These are phyloP conservation scores for Penicillium crustosum DNA, from an alignment of 2,329 filamentous ascomycete genomes.

Conservation along the genomic window DNA sequence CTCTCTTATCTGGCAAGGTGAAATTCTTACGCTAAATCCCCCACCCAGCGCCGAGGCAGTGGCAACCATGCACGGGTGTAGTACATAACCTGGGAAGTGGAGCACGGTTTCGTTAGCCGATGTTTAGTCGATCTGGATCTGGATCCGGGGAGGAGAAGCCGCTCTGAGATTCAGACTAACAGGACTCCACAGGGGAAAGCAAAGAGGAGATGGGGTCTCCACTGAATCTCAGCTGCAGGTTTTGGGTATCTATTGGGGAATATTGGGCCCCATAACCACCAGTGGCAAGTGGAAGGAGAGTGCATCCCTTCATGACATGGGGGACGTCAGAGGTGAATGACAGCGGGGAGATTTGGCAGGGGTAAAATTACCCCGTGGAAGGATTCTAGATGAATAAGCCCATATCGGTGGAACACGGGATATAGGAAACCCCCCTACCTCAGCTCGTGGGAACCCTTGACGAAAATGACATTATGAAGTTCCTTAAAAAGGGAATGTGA, in stretches of 20 bases:
- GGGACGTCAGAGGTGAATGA: not conserved
- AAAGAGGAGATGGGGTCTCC: not conserved
- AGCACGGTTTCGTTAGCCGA: slow-evolving; percentile 6
- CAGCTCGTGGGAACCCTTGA: not conserved
- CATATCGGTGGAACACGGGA: not conserved
- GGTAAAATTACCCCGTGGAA: not conserved
- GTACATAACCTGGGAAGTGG: slow-evolving; percentile 6
- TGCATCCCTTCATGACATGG: not conserved
- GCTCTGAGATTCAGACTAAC: not conserved
- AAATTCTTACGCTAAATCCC: not conserved
- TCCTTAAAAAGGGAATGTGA: not conserved
- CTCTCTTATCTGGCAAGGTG: not conserved
- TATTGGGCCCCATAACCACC: not conserved
- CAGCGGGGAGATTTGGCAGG: not conserved
- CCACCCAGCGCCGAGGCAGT: not conserved
- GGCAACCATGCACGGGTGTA: not conserved
- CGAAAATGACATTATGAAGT: not conserved
- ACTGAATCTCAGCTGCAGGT: slow-evolving; percentile 2
- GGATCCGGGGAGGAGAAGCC: not conserved
- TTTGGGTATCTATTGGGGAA: slow-evolving; percentile 4
- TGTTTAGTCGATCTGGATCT: slow-evolving; percentile 15
- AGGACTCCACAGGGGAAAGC: not conserved
- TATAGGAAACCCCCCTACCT: not conserved
- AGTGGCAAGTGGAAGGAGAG: not conserved
- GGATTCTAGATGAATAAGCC: not conserved